phyloP scores from a whole-genome alignment of 2,329 filamentous ascomycete species.

The Exophiala xenobiotica region DNA sequence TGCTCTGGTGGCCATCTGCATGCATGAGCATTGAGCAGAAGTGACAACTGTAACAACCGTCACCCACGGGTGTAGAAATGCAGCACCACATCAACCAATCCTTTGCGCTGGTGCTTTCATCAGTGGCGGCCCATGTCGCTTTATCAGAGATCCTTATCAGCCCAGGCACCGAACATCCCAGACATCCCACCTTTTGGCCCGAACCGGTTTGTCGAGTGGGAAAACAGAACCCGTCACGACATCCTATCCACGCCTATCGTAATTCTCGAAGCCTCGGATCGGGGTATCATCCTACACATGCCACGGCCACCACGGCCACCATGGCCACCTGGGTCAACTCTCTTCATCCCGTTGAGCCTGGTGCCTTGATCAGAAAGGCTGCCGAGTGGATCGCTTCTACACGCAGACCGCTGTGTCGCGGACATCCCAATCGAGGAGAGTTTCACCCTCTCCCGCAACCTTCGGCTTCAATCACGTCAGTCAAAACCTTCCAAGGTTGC shows the following conservation, averaged over 20 bases:
- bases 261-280: not conserved
- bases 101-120: not conserved
- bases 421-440: not conserved
- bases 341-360: not conserved
- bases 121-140: not conserved
- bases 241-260: not conserved
- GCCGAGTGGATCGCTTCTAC: constrained; percentile 3
- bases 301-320: too few relatives aligned
- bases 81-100: not conserved
- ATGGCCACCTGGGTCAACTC: too few relatives aligned
- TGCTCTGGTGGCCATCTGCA: not conserved
- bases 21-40: not conserved
- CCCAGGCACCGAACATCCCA: constrained; percentile 3
- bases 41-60: not conserved
- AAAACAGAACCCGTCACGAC: not conserved
- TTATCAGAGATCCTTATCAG: constrained; percentile 3
- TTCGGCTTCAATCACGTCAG: constrained; percentile 24
- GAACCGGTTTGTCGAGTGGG: not conserved
- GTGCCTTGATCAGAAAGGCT: not conserved
- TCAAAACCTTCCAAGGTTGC: not conserved
- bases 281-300: constrained; percentile 1
- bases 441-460: not conserved
- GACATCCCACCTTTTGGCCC: not conserved
- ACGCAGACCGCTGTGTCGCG: not conserved
- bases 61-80: not conserved